phyloP scores from a whole-genome alignment of 2,329 filamentous ascomycete species.

The Talaromyces sp. region DNA sequence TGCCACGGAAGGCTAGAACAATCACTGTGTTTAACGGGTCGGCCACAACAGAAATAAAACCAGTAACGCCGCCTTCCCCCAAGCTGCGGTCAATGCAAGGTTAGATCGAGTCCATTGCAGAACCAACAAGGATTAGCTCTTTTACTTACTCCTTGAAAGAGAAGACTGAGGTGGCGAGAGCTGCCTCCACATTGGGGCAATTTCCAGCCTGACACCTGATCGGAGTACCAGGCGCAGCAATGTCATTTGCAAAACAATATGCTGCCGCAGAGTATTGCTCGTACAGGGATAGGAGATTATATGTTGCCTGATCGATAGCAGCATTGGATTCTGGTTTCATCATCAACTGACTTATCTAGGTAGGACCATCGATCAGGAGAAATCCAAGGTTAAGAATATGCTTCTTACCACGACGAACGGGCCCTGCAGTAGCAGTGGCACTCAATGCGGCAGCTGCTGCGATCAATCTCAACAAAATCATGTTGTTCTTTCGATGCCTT shows the following conservation, averaged over 20 bases:
- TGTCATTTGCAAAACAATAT: constrained; percentile 53
- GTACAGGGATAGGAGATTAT: no score
- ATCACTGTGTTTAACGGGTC: constrained; percentile 36
- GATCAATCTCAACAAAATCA: not conserved
- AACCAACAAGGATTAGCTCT: not conserved
- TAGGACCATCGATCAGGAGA: no score
- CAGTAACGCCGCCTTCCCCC: constrained; percentile 41
- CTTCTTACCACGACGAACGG: constrained; percentile 13
- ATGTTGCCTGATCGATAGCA: no score
- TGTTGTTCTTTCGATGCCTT: not conserved
- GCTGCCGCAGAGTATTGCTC: constrained; percentile 55
- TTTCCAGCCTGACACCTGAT: constrained; percentile 48
- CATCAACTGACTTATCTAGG: no score
- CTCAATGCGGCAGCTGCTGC: not conserved
- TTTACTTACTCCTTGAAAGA: constrained; percentile 49
- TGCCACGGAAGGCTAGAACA: constrained; percentile 40
- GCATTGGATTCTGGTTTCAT: no score
- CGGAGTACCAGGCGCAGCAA: constrained; percentile 41
- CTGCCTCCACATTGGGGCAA: constrained; percentile 49
- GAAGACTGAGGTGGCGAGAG: constrained; percentile 50
- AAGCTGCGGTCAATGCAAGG: not conserved
- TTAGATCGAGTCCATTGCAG: not conserved
- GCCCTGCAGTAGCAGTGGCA: constrained; percentile 12
- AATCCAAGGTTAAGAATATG: no score
- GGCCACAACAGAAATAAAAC: constrained; percentile 49